Percentiles rank a stretch among this genome's conserved stretches.
These are phyloP conservation scores for Penicillium crystallinum DNA, from an alignment of 495 filamentous ascomycete species.

Conservation along the genomic window DNA sequence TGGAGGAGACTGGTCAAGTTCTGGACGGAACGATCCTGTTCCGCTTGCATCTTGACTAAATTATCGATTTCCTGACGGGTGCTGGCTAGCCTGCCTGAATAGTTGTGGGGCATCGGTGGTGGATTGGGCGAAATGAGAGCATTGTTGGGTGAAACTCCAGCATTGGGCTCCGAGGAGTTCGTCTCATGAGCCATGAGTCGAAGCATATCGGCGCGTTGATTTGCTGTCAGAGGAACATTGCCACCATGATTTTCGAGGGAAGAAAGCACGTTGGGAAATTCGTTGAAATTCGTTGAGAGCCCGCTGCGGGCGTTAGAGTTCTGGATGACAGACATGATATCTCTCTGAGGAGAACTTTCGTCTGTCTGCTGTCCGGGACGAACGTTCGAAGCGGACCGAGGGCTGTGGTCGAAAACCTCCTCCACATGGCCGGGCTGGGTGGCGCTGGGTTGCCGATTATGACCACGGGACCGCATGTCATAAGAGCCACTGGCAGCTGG, in stretches of 20 bases:
- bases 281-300: slow-evolving; percentile 45
- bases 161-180: slow-evolving; percentile 24
- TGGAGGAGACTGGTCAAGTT: slow-evolving; percentile 65
- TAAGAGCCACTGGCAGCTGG: slow-evolving; percentile 31
- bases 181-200: slow-evolving; percentile 64
- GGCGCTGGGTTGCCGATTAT: slow-evolving; percentile 33
- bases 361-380: slow-evolving; percentile 17
- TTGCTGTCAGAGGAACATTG: slow-evolving; percentile 63
- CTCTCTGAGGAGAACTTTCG: slow-evolving; percentile 47
- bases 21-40: slow-evolving; percentile 67
- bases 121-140: slow-evolving; percentile 58
- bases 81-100: slow-evolving; percentile 48
- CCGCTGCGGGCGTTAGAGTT: slow-evolving; percentile 64
- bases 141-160: slow-evolving; percentile 33
- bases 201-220: slow-evolving; percentile 76
- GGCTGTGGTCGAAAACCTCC: slow-evolving; percentile 41
- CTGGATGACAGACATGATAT: slow-evolving; percentile 86
- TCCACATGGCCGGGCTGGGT: slow-evolving; percentile 38
- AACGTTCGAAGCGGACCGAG: slow-evolving; percentile 21
- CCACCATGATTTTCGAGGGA: slow-evolving; percentile 61
- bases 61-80: slow-evolving; percentile 69
- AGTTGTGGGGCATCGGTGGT: slow-evolving; percentile 53
- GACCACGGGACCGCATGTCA: slow-evolving; percentile 27
- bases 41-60: slow-evolving; percentile 63
- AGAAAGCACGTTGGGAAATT: slow-evolving; percentile 71